Evolutionary conservation across 2,329 filamentous ascomycete genomes (phyloP), one percentile per base, ranked within the genome.

Genomic region (Zymoseptoria brevis): DNA sequence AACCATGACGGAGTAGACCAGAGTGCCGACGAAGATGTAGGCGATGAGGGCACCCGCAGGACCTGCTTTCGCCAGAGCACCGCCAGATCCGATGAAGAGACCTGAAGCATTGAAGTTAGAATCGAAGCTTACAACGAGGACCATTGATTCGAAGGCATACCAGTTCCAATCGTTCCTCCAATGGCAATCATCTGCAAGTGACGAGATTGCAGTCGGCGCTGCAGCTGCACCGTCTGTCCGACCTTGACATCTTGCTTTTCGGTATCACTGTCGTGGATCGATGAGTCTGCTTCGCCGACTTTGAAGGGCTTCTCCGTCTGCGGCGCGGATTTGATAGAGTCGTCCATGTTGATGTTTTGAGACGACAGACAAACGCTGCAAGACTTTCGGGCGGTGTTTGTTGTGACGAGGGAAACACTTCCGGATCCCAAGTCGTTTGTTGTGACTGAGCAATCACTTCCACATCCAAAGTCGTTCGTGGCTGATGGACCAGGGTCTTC

Each of bases 1-100:
- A 53, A 79, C 79, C 57, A 86, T 80, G 67, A 77, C 71, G 35
- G 70, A 70, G 61, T 74, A 74, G 52, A 81, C 71, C 64, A 81
- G 61, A 19, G 78, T 72, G 48, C 75, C 73, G 56, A 81, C 73
- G 57, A 81, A 72, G 8, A 69, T 64, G 66, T 75, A 77, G 64
- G 76, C 75, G 60, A 76, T 71, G 51, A 82, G 69, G 11, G 77
- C 71, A 45, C 76, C 76, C 11, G 74, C 72, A 26, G 78, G 76
- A n/a, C 77, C 72, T 55, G 69, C 72, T 24, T 64, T 71, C 41
- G 71, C 68, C 9, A 76, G 66, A 6, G 74, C 73, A 53, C 67
- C 64, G 51, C 75, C 75, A 30, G 68, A 69, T 51, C 75, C 74
- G 53, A 77, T 75, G 67, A 77, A 77, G 7, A 77, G 68, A 62